Evolutionary conservation across 1,284 basidiomycete genomes (phyloP).

Genomic region (Cutaneotrichosporon dermatis): DNA sequence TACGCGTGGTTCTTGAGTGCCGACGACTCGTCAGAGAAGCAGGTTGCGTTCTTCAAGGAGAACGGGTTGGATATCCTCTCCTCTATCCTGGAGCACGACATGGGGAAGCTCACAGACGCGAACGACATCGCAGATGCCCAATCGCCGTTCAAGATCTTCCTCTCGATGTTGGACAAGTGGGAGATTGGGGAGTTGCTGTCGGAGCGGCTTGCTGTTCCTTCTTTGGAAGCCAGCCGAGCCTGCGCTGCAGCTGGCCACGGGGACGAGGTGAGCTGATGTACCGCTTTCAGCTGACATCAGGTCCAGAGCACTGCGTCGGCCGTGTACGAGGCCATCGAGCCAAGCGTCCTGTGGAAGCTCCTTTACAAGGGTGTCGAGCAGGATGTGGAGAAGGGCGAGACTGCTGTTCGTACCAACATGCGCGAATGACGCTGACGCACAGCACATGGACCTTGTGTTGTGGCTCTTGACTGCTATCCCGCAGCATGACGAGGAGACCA

Average conservation of each 20-base stretch:
- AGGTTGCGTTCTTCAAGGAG: conserved; percentile 64
- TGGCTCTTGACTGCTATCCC: conserved; percentile 51
- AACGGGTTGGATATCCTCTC: conserved; percentile 67
- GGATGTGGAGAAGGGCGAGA: conserved; percentile 37
- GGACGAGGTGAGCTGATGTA: conserved; percentile 47
- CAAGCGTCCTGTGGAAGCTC: conserved; percentile 77
- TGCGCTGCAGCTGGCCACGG: conserved; percentile 3
- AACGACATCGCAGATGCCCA: conserved; percentile 67
- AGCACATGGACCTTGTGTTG: conserved; percentile 42
- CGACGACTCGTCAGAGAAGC: conserved; percentile 67
- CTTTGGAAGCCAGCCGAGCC: conserved; percentile 39
- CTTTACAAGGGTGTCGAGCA: conserved; percentile 55
- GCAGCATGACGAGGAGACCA: conserved; percentile 53
- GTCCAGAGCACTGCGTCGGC: conserved; percentile 78
- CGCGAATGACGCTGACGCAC: not conserved
- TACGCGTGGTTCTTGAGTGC: conserved; percentile 89
- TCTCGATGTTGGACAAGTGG: conserved; percentile 94
- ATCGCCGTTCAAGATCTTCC: conserved; percentile 88
- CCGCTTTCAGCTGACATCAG: not conserved
- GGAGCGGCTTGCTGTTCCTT: conserved; percentile 70
- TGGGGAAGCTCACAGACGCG: conserved; percentile 58
- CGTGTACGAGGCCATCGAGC: conserved; percentile 89
- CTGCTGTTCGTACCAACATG: not conserved
- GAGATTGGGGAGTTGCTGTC: conserved; percentile 84
- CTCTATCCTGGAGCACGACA: conserved; percentile 69